These are phyloP conservation scores for Metarhizium humberi DNA, from an alignment of 2,329 filamentous ascomycete genomes.

Conservation along the genomic window DNA sequence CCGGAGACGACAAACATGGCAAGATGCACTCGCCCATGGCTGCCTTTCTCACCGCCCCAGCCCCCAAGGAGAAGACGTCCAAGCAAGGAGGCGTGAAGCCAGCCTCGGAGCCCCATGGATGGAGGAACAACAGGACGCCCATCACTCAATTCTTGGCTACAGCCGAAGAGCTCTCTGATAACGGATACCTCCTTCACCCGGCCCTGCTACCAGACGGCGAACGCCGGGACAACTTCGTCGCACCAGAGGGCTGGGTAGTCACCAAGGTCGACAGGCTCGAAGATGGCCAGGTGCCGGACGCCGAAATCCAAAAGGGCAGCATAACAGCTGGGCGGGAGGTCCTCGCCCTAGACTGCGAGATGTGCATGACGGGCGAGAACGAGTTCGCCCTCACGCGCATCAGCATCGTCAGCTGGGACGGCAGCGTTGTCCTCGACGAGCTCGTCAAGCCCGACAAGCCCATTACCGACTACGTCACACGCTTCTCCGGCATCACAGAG, in stretches of 20 bases:
- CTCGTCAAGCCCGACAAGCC: conserved; percentile 82
- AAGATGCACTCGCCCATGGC: conserved; percentile 82
- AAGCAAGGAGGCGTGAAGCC: conserved; percentile 49
- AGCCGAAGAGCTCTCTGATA: conserved; percentile 65
- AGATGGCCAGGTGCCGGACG: conserved; percentile 59
- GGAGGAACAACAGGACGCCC: conserved; percentile 67
- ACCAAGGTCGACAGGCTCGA: conserved; percentile 58
- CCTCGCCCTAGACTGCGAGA: conserved; percentile 87
- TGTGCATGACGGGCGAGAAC: conserved; percentile 80
- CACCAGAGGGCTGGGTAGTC: conserved; percentile 72
- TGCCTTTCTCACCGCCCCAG: conserved; percentile 69
- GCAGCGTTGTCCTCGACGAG: conserved; percentile 73
- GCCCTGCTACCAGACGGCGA: conserved; percentile 55
- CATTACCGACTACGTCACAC: conserved; percentile 89
- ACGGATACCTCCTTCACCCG: conserved; percentile 79
- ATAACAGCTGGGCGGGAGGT: conserved; percentile 73
- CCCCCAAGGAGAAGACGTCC: conserved; percentile 55
- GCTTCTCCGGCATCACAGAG: conserved; percentile 84
- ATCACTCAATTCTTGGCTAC: conserved; percentile 71
- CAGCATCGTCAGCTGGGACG: conserved; percentile 80
- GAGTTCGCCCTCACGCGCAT: conserved; percentile 81
- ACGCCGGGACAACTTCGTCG: conserved; percentile 40
- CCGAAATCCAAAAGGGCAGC: conserved; percentile 68
- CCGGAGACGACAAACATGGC: conserved; percentile 72
- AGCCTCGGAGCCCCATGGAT: conserved; percentile 53